phyloP scores from a whole-genome alignment of 2,329 filamentous ascomycete genomes.

The Pseudogymnoascus sp. region DNA sequence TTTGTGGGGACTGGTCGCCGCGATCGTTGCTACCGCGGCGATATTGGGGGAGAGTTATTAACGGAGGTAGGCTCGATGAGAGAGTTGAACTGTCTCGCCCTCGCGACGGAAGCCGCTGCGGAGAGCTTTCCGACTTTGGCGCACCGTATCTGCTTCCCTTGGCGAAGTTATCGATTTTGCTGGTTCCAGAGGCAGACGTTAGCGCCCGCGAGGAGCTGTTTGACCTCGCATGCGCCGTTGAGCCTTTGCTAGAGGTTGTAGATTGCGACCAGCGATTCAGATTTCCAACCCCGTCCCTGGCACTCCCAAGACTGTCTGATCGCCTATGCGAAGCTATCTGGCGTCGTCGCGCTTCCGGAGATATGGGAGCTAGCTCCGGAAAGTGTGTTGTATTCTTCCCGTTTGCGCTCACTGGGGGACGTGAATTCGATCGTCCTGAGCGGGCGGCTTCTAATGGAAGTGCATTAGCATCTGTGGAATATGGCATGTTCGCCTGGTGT shows the following conservation, averaged over 20 bases:
- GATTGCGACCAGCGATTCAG: constrained; percentile 48
- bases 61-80: constrained; percentile 18
- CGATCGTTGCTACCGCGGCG: constrained; percentile 17
- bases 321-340: constrained; percentile 27
- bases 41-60: constrained; percentile 26
- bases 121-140: constrained; percentile 20
- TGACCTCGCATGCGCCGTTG: constrained; percentile 24
- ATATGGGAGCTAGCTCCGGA: constrained; percentile 12
- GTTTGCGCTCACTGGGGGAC: background rate
- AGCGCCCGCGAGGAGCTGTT: constrained; percentile 17
- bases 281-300: constrained; percentile 40
- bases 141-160: constrained; percentile 20
- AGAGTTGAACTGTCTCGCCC: constrained; percentile 16
- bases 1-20: constrained; percentile 24
- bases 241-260: constrained; percentile 42
- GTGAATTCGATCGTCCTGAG: constrained; percentile 1
- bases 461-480: background rate
- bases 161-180: constrained; percentile 13
- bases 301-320: constrained; percentile 31
- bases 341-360: constrained; percentile 18
- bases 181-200: constrained; percentile 23
- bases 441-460: background rate
- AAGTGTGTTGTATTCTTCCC: constrained; percentile 6
- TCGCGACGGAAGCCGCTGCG: constrained; percentile 16
- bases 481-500: constrained; percentile 4